Percentiles rank a stretch among this genome's conserved stretches.
Evolutionary conservation across 352 stramenopile species (phyloP).

Genomic region (Halophytophthora polymorphica): DNA sequence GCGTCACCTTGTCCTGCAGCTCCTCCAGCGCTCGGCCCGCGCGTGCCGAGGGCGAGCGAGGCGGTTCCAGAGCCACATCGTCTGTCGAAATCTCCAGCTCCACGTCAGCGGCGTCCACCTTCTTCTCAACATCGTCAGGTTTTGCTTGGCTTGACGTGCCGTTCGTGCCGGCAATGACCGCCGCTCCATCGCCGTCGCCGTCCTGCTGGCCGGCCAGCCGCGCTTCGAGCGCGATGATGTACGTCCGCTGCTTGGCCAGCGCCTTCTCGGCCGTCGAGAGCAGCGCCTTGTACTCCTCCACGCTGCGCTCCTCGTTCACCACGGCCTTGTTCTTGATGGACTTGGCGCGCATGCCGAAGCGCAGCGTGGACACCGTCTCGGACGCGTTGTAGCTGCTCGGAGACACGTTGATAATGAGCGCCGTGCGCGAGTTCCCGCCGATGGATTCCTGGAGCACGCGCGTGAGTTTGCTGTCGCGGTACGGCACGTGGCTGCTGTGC

Average conservation of each 20-base stretch:
- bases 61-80: constrained; percentile 7
- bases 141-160: constrained; percentile 3
- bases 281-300: constrained; percentile 89
- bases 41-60: constrained; percentile 46
- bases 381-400: constrained; percentile 86
- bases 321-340: constrained; percentile 94
- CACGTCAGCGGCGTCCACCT: constrained; percentile 20
- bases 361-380: constrained; percentile 92
- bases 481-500: constrained; percentile 79
- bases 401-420: constrained; percentile 92
- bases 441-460: constrained; percentile 92
- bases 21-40: constrained; percentile 60
- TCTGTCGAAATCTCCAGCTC: constrained; percentile 22
- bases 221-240: constrained; percentile 81
- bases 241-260: constrained; percentile 74
- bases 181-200: constrained; percentile 4
- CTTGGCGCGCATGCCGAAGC: constrained; percentile 92
- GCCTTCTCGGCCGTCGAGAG: constrained; percentile 81
- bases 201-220: constrained; percentile 33
- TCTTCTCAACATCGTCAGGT: constrained; percentile 3
- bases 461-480: constrained; percentile 90
- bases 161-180: constrained; percentile 2
- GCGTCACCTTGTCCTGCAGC: constrained; percentile 62
- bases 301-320: constrained; percentile 90
- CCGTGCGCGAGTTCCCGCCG: constrained; percentile 92